Evolutionary conservation across 371 early-diverging fungal genomes (phyloP), one percentile per base, ranked within the genome.

Genomic region (Mucor irregularis): DNA sequence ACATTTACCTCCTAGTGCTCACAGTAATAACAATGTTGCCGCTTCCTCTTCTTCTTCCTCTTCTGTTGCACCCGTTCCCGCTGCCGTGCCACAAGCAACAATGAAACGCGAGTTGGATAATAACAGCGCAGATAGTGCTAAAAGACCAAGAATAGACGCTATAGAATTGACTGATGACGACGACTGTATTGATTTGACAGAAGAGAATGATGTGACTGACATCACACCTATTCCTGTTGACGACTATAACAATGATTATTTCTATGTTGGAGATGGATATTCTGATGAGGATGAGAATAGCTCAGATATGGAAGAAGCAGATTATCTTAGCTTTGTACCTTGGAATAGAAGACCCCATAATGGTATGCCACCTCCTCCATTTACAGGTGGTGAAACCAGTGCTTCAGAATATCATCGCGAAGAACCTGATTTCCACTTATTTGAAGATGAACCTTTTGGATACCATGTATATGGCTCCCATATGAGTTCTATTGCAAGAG

Each of bases 111-210:
- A 33, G 25, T n/a, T 45, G 13, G 29, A 61, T n/a, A 6, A 26
- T 7, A 19, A 8, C 11, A n/a, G 37, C 7, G 10, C 29, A 3
- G 26, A 52, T 31, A 4, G 3, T 2, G 17, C 10, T 16, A 38
- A 50, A 39, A 24, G 38, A 7, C 4, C 28, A 22, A 49, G 35
- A 9, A 3, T 31, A 10, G 49, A 28, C 19, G 33, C 31, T 13
- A 19, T 34, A 24, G 33, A 48, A 14, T n/a, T 56, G 3, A 25
- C 30, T 42, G 58, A 63, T 21, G 58, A 57, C 6, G 58, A 47
- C 14, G 38, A 43, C 24, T 35, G 44, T 7, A 64, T 64, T 43
- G 65, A 64, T 31, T 26, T 59, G 10, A 64, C 65, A 16, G 28
- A 24, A 5, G 55, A 58, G 0, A 48, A 40, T 28, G 46, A 47